These are phyloP conservation scores for Penicillium sp. DNA, from an alignment of 2,329 filamentous ascomycete species.

Conservation along the genomic window DNA sequence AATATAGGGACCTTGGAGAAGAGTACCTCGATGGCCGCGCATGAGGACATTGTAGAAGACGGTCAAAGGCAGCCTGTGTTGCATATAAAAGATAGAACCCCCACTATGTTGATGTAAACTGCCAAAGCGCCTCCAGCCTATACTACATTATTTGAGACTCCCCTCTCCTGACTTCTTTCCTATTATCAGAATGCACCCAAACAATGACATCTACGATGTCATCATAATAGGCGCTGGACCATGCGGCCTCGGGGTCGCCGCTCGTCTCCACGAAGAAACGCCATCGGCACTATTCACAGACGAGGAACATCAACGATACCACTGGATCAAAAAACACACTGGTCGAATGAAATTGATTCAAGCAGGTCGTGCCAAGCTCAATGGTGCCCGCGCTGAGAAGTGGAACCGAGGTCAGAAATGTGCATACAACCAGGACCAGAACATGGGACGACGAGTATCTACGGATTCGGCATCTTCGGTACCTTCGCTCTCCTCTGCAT, in stretches of 20 bases:
- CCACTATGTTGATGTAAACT: no score
- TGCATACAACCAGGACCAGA: not conserved
- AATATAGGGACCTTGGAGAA: constrained; percentile 31
- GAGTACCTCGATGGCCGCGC: constrained; percentile 32
- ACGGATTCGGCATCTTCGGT: constrained; percentile 19
- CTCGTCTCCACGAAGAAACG: constrained; percentile 65
- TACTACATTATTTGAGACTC: not conserved
- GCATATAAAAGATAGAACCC: not conserved
- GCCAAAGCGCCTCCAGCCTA: not conserved
- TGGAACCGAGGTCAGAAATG: constrained; percentile 20
- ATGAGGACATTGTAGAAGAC: constrained; percentile 19
- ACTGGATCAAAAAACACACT: constrained; percentile 67
- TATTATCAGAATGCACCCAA: constrained; percentile 2
- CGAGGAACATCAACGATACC: constrained; percentile 74
- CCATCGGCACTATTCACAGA: constrained; percentile 78
- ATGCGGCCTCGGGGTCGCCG: constrained; percentile 68
- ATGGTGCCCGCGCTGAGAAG: constrained; percentile 28
- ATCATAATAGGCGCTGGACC: constrained; percentile 71
- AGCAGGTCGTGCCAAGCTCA: constrained; percentile 26
- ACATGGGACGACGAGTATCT: constrained; percentile 13
- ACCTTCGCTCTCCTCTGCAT: constrained; percentile 21
- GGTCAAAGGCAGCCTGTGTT: not conserved
- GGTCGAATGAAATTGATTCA: constrained; percentile 51
- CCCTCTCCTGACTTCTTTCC: not conserved
- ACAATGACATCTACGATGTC: constrained; percentile 50